phyloP scores from a whole-genome alignment of 257 asterid genomes.

The Fraxinus americana region DNA sequence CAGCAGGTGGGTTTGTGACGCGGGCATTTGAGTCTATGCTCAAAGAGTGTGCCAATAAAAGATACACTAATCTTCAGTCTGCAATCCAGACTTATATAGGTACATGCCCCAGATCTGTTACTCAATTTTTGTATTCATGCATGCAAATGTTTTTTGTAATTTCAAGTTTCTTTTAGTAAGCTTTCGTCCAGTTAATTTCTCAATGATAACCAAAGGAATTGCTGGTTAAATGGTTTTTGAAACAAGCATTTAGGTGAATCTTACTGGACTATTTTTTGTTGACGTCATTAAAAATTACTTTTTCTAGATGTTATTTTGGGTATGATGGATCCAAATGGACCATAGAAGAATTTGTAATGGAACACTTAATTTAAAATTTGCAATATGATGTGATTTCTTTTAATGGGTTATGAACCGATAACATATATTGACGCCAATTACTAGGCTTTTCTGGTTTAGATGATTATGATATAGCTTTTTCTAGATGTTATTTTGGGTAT shows the following conservation, averaged over 20 bases:
- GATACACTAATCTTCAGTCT: constrained; percentile 60
- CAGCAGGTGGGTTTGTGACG: constrained; percentile 95
- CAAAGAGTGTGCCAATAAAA: constrained; percentile 80
- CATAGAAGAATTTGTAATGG: background rate
- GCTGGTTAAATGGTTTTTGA: background rate
- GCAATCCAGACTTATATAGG: constrained; percentile 80
- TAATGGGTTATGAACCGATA: background rate
- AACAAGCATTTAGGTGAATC: background rate
- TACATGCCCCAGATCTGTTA: constrained; percentile 32
- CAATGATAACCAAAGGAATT: background rate
- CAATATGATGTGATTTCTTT: background rate
- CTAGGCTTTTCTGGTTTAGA: background rate
- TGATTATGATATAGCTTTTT: background rate
- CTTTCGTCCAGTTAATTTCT: background rate
- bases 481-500: background rate
- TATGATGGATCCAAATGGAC: background rate
- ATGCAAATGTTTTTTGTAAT: constrained; percentile 6
- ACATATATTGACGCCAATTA: background rate
- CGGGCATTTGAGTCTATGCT: constrained; percentile 97
- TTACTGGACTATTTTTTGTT: background rate
- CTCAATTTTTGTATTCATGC: constrained; percentile 4
- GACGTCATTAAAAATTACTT: background rate
- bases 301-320: background rate
- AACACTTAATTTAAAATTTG: background rate
- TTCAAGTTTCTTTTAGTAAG: background rate